Evolutionary conservation across 345 rosid genomes (phyloP), one percentile per base, ranked within the genome.

Genomic region (Brassica cretica): DNA sequence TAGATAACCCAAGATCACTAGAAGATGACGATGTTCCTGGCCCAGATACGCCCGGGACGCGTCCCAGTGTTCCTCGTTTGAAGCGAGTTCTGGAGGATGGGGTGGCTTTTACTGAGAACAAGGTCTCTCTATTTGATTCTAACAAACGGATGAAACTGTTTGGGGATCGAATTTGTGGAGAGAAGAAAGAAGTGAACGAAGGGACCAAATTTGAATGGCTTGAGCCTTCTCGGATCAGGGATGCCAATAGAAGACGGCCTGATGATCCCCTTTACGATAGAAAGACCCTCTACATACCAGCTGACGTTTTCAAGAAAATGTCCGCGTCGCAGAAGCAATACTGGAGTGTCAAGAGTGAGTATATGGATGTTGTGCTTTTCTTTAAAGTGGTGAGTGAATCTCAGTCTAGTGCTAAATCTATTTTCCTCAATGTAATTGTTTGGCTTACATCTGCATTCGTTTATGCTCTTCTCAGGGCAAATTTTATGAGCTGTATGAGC

Each of bases 281-380:
- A 77, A 87, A 82, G 83, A 88, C 97, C n/a, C 88, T 92, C 70
- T 88, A 86, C 73, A 87, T 94, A 78, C 93, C 97, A 59, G 80
- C 90, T 8, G 97, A 90, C 73, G 87, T 80, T 59, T 84, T 89
- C 64, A 86, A 84, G 77, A 94, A 87, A 77, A 87, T 94, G 97
- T 86, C 98, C 46, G 97, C 97, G 1, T 89, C 97, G 60, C 98
- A 91, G 72, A 92, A 88, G 81, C 98, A 94, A 75, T 92, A 94
- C 70, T 92, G 98, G 98, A 86, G 78, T 67, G 78, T 87, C 77
- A 94, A 94, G 84, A 83, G 91, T 73, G 86, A 89, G 80, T 92
- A 94, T 77, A 92, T 92, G 97, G 98, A 92, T 80, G 85, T 87
- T 76, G 81, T 94, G 78, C 89, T 92, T 68, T 94, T 92, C 89